These are phyloP conservation scores for Candida germanica DNA, from an alignment of 805 yeast genomes.

Conservation along the genomic window DNA sequence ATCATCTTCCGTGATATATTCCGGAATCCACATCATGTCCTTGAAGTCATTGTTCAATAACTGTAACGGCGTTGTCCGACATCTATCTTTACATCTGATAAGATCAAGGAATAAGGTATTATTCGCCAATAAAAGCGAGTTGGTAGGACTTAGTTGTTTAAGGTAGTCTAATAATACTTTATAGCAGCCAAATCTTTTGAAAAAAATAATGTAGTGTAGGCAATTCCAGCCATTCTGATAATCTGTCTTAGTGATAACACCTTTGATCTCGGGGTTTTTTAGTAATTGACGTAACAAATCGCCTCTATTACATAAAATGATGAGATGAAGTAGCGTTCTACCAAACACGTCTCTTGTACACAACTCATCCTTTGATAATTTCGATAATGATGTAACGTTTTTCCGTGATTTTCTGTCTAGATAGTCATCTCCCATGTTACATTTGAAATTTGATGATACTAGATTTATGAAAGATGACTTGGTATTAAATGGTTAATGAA, in stretches of 20 bases:
- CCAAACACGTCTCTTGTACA: constrained; percentile 66
- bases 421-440: too few relatives aligned
- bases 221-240: constrained; percentile 81
- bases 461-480: too few relatives aligned
- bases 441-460: too few relatives aligned
- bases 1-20: constrained; percentile 35
- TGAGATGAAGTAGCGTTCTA: constrained; percentile 56
- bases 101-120: constrained; percentile 30
- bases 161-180: constrained; percentile 32
- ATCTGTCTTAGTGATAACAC: constrained; percentile 46
- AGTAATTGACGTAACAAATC: constrained; percentile 47
- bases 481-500: too few relatives aligned
- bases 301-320: constrained; percentile 48
- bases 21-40: constrained; percentile 43
- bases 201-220: constrained; percentile 64
- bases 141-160: constrained; percentile 7
- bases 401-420: too few relatives aligned
- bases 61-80: constrained; percentile 71
- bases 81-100: constrained; percentile 62
- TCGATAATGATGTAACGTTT: constrained; percentile 7
- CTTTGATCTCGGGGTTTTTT: constrained; percentile 45
- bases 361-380: constrained; percentile 8
- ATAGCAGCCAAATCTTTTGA: constrained; percentile 56
- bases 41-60: constrained; percentile 48
- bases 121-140: constrained; percentile 10